phyloP scores from a whole-genome alignment of 257 asterid species.

The Rauvolfia tetraphylla region DNA sequence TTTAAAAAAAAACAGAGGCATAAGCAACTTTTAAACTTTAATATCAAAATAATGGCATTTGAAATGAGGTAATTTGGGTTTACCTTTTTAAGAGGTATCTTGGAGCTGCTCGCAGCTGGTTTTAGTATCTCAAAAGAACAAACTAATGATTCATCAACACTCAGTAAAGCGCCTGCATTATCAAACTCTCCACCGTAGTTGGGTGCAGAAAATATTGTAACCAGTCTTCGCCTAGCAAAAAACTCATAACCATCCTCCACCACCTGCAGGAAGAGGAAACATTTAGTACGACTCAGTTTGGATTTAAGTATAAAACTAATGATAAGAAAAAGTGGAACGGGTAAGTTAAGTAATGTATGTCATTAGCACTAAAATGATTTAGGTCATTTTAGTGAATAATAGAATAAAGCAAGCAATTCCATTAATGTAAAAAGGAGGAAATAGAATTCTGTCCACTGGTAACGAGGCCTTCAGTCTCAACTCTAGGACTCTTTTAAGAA shows the following conservation, averaged over 20 bases:
- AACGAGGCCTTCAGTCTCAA: not conserved
- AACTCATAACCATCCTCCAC: constrained; percentile 92
- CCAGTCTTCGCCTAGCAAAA: constrained; percentile 69
- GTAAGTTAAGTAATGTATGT: not conserved
- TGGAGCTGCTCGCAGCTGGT: constrained; percentile 42
- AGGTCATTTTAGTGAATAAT: not conserved
- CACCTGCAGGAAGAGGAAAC: constrained; percentile 34
- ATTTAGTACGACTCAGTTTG: not conserved
- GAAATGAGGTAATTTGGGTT: not conserved
- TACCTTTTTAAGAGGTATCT: constrained; percentile 66
- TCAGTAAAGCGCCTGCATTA: constrained; percentile 72
- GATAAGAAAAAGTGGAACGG: not conserved
- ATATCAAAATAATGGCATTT: not conserved
- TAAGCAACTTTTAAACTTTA: not conserved
- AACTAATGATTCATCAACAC: constrained; percentile 60
- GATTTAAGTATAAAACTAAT: not conserved
- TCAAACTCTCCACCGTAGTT: constrained; percentile 81
- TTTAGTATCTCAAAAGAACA: constrained; percentile 76
- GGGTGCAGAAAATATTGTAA: constrained; percentile 71
- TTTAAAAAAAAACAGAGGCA: not conserved
- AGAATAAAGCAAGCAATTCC: not conserved
- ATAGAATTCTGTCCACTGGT: not conserved
- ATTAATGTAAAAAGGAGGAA: not conserved
- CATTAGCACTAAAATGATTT: not conserved
- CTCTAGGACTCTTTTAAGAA: not conserved